These are phyloP conservation scores for Sonneratia caseolaris DNA, from an alignment of 345 rosid genomes.

Conservation along the genomic window DNA sequence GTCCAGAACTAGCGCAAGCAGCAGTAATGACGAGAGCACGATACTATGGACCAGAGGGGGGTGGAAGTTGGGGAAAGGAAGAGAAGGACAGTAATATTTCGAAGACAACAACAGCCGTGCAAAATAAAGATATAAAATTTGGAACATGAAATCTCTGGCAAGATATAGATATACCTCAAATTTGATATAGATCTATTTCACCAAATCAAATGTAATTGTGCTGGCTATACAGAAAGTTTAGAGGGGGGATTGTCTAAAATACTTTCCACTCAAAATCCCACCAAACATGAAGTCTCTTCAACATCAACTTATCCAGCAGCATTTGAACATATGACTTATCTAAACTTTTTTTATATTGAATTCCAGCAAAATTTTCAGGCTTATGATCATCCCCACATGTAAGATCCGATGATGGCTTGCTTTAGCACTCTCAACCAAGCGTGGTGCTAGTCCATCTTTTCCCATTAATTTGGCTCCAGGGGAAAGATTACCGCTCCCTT, in stretches of 20 bases:
- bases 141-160: background rate
- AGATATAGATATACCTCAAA: background rate
- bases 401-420: background rate
- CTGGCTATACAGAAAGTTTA: background rate
- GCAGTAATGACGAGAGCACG: background rate
- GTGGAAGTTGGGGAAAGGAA: background rate
- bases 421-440: background rate
- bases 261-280: background rate
- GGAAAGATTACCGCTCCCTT: background rate
- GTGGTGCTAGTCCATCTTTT: background rate
- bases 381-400: background rate
- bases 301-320: background rate
- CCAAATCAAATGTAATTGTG: background rate
- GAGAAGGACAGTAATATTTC: background rate
- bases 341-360: no score
- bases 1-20: background rate
- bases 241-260: background rate
- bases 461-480: background rate
- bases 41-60: background rate
- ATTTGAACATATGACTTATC: background rate
- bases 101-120: background rate
- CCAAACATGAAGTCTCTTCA: background rate
- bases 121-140: no score
- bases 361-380: background rate
- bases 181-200: background rate